Evolutionary conservation across 1,139 yeast genomes (phyloP).

Genomic region (Kurtzmaniella quercitrusa): DNA sequence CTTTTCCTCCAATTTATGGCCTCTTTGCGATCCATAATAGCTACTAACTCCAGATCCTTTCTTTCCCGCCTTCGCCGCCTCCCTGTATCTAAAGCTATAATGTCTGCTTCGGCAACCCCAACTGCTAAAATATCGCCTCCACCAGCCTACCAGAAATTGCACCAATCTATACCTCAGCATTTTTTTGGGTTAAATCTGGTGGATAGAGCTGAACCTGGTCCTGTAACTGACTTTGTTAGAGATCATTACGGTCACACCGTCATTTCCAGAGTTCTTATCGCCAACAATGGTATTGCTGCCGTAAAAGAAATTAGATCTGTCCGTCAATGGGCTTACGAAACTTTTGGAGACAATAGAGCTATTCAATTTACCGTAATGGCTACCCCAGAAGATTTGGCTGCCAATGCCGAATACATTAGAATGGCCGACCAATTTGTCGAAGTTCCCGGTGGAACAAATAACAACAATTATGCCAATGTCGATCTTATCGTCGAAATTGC

Average conservation of each 20-base stretch:
- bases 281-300: conserved; percentile 98
- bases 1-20: background rate
- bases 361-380: conserved; percentile 97
- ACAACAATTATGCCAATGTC: conserved; percentile 96
- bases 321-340: conserved; percentile 98
- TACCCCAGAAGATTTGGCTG: conserved; percentile 95
- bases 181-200: conserved; percentile 80
- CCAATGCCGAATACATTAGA: conserved; percentile 95
- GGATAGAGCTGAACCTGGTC: conserved; percentile 64
- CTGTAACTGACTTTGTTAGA: conserved; percentile 80
- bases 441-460: conserved; percentile 98
- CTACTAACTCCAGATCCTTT: conserved; percentile 2
- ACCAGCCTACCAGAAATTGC: conserved; percentile 28
- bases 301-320: conserved; percentile 96
- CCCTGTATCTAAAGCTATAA: conserved; percentile 1
- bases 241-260: conserved; percentile 94
- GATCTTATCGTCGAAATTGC: conserved; percentile 96
- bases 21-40: background rate
- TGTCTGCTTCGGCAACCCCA: background rate
- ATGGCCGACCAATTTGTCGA: conserved; percentile 99
- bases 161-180: conserved; percentile 54
- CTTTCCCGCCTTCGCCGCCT: background rate
- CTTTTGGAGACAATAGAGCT: conserved; percentile 92
- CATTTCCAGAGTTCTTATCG: conserved; percentile 81
- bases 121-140: conserved; percentile 4